These are phyloP conservation scores for Phytophthora pisi DNA, from an alignment of 352 stramenopile species.

Conservation along the genomic window DNA sequence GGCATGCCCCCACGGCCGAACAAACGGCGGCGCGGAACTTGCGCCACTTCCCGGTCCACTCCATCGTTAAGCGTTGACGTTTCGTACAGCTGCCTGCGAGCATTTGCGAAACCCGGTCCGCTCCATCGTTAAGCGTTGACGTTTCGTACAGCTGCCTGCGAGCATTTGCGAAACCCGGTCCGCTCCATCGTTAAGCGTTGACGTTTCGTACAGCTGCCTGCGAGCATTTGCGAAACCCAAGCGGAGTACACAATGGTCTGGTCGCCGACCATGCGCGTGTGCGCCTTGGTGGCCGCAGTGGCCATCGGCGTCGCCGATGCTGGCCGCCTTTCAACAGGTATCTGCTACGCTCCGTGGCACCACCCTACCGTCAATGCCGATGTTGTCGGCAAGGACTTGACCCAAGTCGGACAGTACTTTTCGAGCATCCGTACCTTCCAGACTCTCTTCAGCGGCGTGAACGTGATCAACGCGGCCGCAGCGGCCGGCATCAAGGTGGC, in stretches of 20 bases:
- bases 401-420: conserved; percentile 54
- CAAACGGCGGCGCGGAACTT: conserved; percentile 24
- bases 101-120: conserved; percentile 14
- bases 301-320: conserved; percentile 20
- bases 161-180: conserved; percentile 16
- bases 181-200: conserved; percentile 15
- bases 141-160: not conserved
- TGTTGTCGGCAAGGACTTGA: conserved; percentile 49
- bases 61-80: conserved; percentile 5
- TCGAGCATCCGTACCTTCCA: conserved; percentile 73
- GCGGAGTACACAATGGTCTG: conserved; percentile 27
- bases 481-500: conserved; percentile 63
- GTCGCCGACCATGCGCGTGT: conserved; percentile 20
- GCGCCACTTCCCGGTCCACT: conserved; percentile 23
- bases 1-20: conserved; percentile 1
- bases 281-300: conserved; percentile 20
- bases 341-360: conserved; percentile 42
- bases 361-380: conserved; percentile 46
- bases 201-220: not conserved
- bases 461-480: conserved; percentile 57
- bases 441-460: conserved; percentile 62
- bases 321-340: conserved; percentile 27
- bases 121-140: conserved; percentile 12
- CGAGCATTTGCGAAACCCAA: conserved; percentile 11
- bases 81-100: not conserved